Base-by-base conservation (phyloP, 495 filamentous ascomycete species). In the Pyrenula aspistea region DNA sequence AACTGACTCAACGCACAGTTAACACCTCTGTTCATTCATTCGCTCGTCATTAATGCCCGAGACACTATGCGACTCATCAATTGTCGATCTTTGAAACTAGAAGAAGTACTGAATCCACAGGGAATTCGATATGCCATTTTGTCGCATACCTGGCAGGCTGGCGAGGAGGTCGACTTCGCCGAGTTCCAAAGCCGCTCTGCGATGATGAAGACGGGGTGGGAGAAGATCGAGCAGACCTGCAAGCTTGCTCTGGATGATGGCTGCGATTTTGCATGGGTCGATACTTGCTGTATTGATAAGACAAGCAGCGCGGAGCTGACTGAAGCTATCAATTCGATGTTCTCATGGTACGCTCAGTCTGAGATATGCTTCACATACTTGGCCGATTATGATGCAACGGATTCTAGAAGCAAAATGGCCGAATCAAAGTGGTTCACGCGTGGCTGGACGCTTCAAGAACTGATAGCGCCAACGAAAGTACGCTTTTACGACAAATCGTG, bases 251-350 rank as follows among this genome's bases (percentile, higher is more conserved):
- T 15, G 31, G 22, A 21, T 0, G 59, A 72, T 22, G 51, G 52
- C 0, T 59, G 64, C 24, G 12, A 64, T n/a, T 73, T 67, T 65
- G 66, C 65, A 10, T 76, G 73, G 73, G 62, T 75, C 22, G 73
- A 75, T 49, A 73, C 73, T 0, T 76, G 73, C 55, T 76, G 73
- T 54, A 76, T 76, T 60, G 67, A 77, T 54, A 74, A 76, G 20
- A 64, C 60, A 8, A 70, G 67, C 57, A 77, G 73, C 50, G 70
- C 70, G 12, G 72, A 77, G 56, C 62, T 74, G 2, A 65, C 61
- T 49, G 71, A 76, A 58, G 66, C 67, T 54, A 55, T 63, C 53
- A 64, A 62, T 53, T 60, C 55, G 20, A 66, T 66, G 62, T 68
- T 61, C 20, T 24, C 54, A 0, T 76, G 67, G 71, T 75, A 74